A percentile compares a stretch with the other conserved stretches of the same genome.
Conservation (phyloP, 2,329 filamentous ascomycete genomes). For the Diaporthe sp. region DNA sequence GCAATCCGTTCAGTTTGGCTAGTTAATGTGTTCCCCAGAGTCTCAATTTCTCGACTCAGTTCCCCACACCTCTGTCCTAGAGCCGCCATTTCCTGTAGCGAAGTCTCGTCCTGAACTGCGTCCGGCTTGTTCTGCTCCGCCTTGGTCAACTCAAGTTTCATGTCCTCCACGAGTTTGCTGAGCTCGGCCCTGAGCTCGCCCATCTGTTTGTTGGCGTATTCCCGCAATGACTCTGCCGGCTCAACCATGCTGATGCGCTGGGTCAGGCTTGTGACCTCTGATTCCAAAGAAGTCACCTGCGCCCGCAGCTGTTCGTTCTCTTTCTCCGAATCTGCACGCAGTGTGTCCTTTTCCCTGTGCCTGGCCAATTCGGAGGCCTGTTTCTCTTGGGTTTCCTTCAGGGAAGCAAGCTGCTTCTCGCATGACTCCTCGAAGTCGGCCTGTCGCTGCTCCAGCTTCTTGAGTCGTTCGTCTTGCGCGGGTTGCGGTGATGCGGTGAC, state of each 20-base stretch:
- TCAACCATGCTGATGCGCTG: neutral
- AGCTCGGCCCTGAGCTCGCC: neutral
- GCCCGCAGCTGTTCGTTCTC: slow-evolving; percentile 22
- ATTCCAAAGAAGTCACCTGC: slow-evolving; percentile 8
- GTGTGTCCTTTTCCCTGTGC: neutral
- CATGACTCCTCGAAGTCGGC: slow-evolving; percentile 5
- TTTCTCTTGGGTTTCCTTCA: slow-evolving; percentile 1
- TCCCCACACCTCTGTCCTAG: neutral
- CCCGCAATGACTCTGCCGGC: neutral
- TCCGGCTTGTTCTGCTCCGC: neutral
- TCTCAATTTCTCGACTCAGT: neutral
- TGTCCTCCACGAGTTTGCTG: neutral
- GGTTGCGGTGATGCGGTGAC: neutral
- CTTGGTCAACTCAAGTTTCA: slow-evolving; percentile 14
- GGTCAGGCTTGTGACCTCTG: neutral
- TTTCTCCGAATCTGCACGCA: slow-evolving; percentile 14
- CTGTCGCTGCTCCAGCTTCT: slow-evolving; percentile 26
- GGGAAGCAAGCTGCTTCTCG: slow-evolving; percentile 2
- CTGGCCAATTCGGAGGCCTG: slow-evolving; percentile 6
- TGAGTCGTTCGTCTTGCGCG: neutral
- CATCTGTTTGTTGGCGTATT: neutral
- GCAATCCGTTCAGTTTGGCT: slow-evolving; percentile 9
- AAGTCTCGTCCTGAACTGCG: neutral
- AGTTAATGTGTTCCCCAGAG: neutral
- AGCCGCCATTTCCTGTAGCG: neutral